A percentile compares a stretch with the other conserved stretches of the same genome.
Conservation (phyloP, 2,329 filamentous ascomycete species). For the Ceratocystis albifundus region DNA sequence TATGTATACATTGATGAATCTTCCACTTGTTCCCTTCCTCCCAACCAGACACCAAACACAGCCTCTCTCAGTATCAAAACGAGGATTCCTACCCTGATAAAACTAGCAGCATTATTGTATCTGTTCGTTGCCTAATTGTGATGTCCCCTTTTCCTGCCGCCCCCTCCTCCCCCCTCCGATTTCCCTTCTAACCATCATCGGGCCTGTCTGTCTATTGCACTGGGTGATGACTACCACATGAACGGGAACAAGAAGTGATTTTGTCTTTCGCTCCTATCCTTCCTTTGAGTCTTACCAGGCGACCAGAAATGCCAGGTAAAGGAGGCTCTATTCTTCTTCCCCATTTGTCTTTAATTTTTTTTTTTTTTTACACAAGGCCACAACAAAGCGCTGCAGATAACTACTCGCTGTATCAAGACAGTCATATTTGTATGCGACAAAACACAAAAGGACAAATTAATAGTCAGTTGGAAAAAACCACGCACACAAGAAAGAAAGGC, state of each 20-base stretch:
- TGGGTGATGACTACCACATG: neutral
- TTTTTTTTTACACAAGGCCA: slow-evolving; percentile 7
- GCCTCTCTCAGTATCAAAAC: neutral
- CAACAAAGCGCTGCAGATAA: neutral
- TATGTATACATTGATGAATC: neutral
- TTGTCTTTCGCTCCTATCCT: neutral
- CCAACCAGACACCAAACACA: neutral
- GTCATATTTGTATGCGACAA: neutral
- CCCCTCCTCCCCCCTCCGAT: neutral
- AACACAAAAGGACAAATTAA: neutral
- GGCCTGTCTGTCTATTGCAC: neutral
- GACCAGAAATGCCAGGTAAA: neutral
- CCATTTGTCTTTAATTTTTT: neutral
- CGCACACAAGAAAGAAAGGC: neutral
- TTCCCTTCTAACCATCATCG: slow-evolving; percentile 5
- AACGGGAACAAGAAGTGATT: neutral
- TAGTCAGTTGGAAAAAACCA: neutral
- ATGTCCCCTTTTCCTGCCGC: neutral
- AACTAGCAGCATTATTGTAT: slow-evolving; percentile 9
- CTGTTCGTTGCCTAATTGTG: slow-evolving; percentile 7
- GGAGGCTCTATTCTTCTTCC: too few species aligned
- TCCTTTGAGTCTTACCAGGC: neutral
- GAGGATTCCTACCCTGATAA: slow-evolving; percentile 1
- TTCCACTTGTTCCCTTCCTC: neutral
- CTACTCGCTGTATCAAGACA: too few species aligned